Percentiles rank a stretch among this genome's conserved stretches.
phyloP scores from a whole-genome alignment of 495 filamentous ascomycete species.

The Podospora anserina region DNA sequence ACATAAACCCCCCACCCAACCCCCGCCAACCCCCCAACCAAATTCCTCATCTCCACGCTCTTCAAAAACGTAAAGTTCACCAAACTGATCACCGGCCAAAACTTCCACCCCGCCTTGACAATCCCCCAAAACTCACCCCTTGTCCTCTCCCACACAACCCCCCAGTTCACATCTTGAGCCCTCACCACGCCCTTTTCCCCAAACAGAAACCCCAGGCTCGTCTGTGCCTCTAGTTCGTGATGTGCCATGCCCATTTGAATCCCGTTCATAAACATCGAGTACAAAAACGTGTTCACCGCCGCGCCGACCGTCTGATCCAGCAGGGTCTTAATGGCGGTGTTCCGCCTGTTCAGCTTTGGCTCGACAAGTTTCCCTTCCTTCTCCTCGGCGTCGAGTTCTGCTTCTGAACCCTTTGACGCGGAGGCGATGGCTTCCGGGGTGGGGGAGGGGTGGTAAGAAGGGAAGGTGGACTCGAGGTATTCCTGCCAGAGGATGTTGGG shows the following conservation, averaged over 20 bases:
- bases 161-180: slow-evolving; percentile 34
- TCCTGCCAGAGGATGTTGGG: slow-evolving; percentile 79
- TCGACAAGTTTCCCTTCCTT: slow-evolving; percentile 41
- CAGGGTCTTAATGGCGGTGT: slow-evolving; percentile 75
- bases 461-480: slow-evolving; percentile 50
- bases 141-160: slow-evolving; percentile 30
- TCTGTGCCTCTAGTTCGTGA: slow-evolving; percentile 7
- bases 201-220: not conserved
- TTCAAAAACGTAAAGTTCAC: slow-evolving; percentile 74
- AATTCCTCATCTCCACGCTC: slow-evolving; percentile 68
- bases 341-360: slow-evolving; percentile 58
- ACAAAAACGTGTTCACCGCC: slow-evolving; percentile 72
- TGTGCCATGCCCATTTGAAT: slow-evolving; percentile 41
- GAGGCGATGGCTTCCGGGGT: slow-evolving; percentile 27
- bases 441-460: slow-evolving; percentile 40
- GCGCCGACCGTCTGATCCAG: slow-evolving; percentile 80
- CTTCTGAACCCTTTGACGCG: slow-evolving; percentile 27
- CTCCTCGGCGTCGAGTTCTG: slow-evolving; percentile 42
- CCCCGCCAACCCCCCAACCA: slow-evolving; percentile 77
- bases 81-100: slow-evolving; percentile 80
- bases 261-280: slow-evolving; percentile 50
- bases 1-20: slow-evolving; percentile 86
- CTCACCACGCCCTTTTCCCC: slow-evolving; percentile 17
- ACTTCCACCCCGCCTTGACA: slow-evolving; percentile 68
- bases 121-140: slow-evolving; percentile 64